Conservation (phyloP, 768 basidiomycete species). For the Kwoniella europaea region DNA sequence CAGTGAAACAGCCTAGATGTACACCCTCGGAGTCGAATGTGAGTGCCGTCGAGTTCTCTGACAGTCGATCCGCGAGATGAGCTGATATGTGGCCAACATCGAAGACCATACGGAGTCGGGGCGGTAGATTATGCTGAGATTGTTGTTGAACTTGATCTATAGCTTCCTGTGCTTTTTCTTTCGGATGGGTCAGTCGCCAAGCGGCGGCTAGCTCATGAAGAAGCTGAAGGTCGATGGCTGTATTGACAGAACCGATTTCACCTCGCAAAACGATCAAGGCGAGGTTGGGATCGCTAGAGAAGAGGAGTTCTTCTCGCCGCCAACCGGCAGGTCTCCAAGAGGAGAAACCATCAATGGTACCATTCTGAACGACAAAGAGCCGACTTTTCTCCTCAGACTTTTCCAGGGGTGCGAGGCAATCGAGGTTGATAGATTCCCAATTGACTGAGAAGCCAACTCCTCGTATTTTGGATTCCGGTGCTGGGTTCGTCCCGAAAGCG, state of each 20-base stretch:
- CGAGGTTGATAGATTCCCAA: constrained; percentile 35
- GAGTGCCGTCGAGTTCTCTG: constrained; percentile 37
- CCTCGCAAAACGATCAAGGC: constrained; percentile 36
- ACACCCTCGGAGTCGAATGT: constrained; percentile 40
- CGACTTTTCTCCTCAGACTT: constrained; percentile 28
- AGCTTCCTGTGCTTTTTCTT: neutral
- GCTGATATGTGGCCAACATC: constrained; percentile 41
- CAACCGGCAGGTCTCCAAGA: constrained; percentile 50
- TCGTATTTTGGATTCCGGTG: constrained; percentile 36
- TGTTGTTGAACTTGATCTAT: neutral
- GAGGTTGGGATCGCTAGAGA: constrained; percentile 48
- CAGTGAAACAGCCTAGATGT: constrained; percentile 40
- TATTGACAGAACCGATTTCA: constrained; percentile 37
- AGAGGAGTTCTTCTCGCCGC: constrained; percentile 49
- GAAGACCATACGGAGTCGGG: constrained; percentile 44
- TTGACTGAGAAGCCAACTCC: constrained; percentile 34
- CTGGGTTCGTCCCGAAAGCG: constrained; percentile 45
- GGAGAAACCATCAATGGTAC: constrained; percentile 38
- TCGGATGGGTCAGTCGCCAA: constrained; percentile 19
- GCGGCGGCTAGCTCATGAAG: constrained; percentile 39
- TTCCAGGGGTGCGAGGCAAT: constrained; percentile 41
- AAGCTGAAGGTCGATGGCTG: constrained; percentile 43
- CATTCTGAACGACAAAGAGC: constrained; percentile 37
- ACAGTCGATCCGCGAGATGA: constrained; percentile 36
- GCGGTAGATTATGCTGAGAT: constrained; percentile 31